Percentiles rank a stretch among this genome's conserved stretches.
These are phyloP conservation scores for Fusarium sp. DNA, from an alignment of 2,329 filamentous ascomycete species.

Conservation along the genomic window DNA sequence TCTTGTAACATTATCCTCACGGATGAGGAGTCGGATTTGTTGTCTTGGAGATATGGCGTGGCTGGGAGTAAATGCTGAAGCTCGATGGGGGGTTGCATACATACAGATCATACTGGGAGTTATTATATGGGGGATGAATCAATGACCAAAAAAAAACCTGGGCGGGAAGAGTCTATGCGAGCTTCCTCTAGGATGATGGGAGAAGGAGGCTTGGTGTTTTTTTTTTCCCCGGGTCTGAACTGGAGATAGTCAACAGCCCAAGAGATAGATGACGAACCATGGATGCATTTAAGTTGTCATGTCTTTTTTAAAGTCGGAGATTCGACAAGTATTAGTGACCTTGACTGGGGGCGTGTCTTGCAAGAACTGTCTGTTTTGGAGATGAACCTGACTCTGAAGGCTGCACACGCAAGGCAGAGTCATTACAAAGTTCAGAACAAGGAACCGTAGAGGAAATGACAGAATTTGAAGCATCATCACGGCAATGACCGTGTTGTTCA, in stretches of 20 bases:
- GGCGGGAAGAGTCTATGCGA: neutral
- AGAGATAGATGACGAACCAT: neutral
- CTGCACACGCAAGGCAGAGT: neutral
- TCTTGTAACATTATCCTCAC: constrained; percentile 13
- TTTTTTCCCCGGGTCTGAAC: neutral
- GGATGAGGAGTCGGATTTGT: constrained; percentile 8
- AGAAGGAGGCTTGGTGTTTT: constrained; percentile 10
- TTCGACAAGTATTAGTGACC: neutral
- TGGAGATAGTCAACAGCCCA: neutral
- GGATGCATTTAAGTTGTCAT: neutral
- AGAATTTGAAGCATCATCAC: no score
- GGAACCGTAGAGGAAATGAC: no score
- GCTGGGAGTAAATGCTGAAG: neutral
- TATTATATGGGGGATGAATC: constrained; percentile 19
- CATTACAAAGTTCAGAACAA: neutral
- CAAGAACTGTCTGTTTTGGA: neutral
- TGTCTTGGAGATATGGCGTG: constrained; percentile 8
- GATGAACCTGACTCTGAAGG: neutral
- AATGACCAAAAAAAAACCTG: constrained; percentile 23
- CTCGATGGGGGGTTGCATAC: neutral
- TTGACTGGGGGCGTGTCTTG: neutral
- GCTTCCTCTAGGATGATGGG: neutral
- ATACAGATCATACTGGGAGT: constrained; percentile 2
- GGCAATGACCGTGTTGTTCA: neutral
- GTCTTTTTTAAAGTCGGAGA: neutral